Conservation (phyloP, 139 green algal genomes). For the Trebouxia sp. region DNA sequence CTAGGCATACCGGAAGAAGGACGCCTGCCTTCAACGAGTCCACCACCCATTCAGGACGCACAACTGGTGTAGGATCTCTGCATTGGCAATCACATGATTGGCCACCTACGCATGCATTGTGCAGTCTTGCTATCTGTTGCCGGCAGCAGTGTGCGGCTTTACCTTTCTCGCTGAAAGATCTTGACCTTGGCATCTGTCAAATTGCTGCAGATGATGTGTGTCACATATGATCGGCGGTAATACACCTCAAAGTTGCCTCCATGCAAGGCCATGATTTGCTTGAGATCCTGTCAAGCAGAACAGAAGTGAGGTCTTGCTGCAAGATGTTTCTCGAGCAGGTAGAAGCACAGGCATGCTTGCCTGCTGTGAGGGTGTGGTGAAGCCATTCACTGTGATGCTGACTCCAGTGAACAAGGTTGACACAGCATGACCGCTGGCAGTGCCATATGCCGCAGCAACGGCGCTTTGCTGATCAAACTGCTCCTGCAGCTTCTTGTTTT, state of each 20-base stretch:
- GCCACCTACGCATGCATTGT: neutral
- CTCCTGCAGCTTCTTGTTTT: conserved; percentile 73
- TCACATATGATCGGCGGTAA: conserved; percentile 66
- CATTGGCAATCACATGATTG: neutral
- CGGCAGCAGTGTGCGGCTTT: neutral
- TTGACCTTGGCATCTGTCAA: conserved; percentile 91
- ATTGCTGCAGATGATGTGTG: conserved; percentile 91
- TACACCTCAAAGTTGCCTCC: conserved; percentile 91
- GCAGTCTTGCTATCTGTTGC: neutral
- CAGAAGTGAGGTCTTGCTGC: neutral
- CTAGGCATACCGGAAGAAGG: conserved; percentile 62
- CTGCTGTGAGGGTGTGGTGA: conserved; percentile 71
- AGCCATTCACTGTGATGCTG: conserved; percentile 88
- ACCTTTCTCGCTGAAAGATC: conserved; percentile 46
- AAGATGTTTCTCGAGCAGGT: neutral
- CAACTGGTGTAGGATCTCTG: conserved; percentile 68
- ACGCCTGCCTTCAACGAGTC: conserved; percentile 62
- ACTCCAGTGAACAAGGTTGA: conserved; percentile 82
- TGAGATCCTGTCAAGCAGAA: conserved; percentile 74
- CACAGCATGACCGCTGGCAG: neutral
- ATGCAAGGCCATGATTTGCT: conserved; percentile 89
- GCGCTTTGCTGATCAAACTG: conserved; percentile 52
- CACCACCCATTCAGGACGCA: conserved; percentile 82
- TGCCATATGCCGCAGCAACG: conserved; percentile 32
- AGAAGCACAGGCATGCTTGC: conserved; percentile 4